A percentile compares a stretch with the other conserved stretches of the same genome.
Conservation (phyloP, 768 basidiomycete species). For the Leccinum subgranulosum region DNA sequence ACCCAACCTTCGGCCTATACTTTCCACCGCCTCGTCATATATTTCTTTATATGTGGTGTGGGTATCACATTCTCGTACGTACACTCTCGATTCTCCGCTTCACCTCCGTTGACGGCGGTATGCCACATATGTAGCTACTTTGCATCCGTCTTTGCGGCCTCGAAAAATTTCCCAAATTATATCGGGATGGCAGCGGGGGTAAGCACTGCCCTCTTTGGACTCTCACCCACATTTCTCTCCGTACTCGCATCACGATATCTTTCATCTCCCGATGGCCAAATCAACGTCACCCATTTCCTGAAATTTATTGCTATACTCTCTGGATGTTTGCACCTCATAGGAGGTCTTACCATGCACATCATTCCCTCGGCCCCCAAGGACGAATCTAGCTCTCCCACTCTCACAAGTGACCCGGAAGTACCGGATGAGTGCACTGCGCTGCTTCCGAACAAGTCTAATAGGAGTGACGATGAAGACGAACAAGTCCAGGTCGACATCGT, state of each 20-base stretch:
- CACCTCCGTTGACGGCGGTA: background rate
- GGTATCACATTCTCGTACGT: conserved; percentile 74
- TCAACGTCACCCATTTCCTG: conserved; percentile 49
- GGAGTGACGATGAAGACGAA: conserved; percentile 3
- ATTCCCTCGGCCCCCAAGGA: conserved; percentile 12
- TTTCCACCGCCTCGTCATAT: conserved; percentile 51
- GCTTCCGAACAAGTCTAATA: conserved; percentile 25
- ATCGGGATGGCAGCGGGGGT: conserved; percentile 64
- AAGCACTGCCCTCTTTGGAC: conserved; percentile 73
- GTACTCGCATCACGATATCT: conserved; percentile 61
- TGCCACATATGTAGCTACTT: conserved; percentile 47
- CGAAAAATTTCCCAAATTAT: conserved; percentile 63
- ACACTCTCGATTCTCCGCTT: background rate
- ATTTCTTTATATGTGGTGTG: conserved; percentile 62
- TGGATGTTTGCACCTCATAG: conserved; percentile 51
- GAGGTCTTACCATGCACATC: conserved; percentile 43
- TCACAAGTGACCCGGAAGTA: conserved; percentile 15
- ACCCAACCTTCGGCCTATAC: conserved; percentile 38
- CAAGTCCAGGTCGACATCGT: conserved; percentile 21
- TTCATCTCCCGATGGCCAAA: conserved; percentile 42
- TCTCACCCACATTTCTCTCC: conserved; percentile 75
- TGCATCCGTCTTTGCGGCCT: conserved; percentile 71
- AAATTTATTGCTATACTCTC: conserved; percentile 55
- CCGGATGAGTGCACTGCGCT: conserved; percentile 30
- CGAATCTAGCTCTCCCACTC: background rate